Evolutionary conservation across 2,329 filamentous ascomycete species (phyloP).

Genomic region (Aspergillus versicolor): DNA sequence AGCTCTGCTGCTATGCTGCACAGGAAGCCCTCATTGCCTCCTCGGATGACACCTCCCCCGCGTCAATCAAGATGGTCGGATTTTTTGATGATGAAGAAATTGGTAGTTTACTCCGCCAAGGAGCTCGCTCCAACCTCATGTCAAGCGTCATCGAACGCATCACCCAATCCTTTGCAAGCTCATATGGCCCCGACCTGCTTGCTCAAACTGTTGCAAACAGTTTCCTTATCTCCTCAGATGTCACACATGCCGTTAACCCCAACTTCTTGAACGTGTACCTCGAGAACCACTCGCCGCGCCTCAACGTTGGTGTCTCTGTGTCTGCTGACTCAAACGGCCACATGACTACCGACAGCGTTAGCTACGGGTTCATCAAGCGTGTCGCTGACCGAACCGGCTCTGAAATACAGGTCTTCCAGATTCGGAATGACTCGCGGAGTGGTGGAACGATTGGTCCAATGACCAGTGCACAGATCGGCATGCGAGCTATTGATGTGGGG

Average conservation of each 20-base stretch:
- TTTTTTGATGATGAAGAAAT: constrained; percentile 98
- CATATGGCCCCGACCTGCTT: constrained; percentile 57
- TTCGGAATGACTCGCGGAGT: constrained; percentile 83
- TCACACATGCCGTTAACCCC: constrained; percentile 90
- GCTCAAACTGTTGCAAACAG: constrained; percentile 86
- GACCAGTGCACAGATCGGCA: constrained; percentile 76
- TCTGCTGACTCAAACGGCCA: constrained; percentile 85
- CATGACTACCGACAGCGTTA: constrained; percentile 92
- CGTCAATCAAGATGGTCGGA: constrained; percentile 84
- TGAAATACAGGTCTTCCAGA: constrained; percentile 85
- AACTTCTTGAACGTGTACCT: constrained; percentile 88
- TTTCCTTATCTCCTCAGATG: constrained; percentile 89
- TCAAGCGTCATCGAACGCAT: constrained; percentile 77
- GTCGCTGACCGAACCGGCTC: constrained; percentile 72
- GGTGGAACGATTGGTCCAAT: constrained; percentile 96
- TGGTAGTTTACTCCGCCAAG: constrained; percentile 84
- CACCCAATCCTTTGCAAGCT: constrained; percentile 59
- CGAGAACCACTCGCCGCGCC: constrained; percentile 76
- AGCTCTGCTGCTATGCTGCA: constrained; percentile 92
- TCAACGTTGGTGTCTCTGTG: constrained; percentile 84
- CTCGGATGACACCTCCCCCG: constrained; percentile 48
- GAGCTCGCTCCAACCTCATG: constrained; percentile 85
- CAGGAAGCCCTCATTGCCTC: constrained; percentile 77
- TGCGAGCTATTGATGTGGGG: constrained; percentile 81
- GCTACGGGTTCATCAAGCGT: constrained; percentile 74